These are phyloP conservation scores for Medicago ruthenica DNA, from an alignment of 306 rosid genomes.

Conservation along the genomic window DNA sequence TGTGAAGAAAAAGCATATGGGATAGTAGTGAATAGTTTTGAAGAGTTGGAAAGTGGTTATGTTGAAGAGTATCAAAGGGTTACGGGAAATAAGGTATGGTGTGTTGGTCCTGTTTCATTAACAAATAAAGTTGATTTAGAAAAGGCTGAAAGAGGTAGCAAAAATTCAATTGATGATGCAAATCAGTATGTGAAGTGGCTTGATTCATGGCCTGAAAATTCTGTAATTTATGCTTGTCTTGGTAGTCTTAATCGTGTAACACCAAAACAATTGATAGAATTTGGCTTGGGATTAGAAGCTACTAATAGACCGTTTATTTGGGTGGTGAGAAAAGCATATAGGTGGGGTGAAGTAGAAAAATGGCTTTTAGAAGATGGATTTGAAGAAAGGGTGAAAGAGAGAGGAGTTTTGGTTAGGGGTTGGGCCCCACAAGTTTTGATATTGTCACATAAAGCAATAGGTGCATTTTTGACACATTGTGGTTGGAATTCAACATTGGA, in stretches of 20 bases:
- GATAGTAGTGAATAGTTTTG: slow-evolving; percentile 53
- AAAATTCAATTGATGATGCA: not conserved
- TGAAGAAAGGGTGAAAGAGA: slow-evolving; percentile 56
- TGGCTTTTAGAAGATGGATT: slow-evolving; percentile 48
- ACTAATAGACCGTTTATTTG: slow-evolving; percentile 67
- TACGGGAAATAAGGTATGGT: slow-evolving; percentile 45
- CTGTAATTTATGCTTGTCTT: slow-evolving; percentile 60
- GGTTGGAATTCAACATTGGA: slow-evolving; percentile 73
- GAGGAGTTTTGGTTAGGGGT: slow-evolving; percentile 57
- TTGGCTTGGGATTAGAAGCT: slow-evolving; percentile 65
- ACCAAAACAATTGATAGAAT: slow-evolving; percentile 51
- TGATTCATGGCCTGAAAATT: slow-evolving; percentile 48
- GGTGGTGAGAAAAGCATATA: slow-evolving; percentile 56
- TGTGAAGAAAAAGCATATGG: slow-evolving; percentile 44
- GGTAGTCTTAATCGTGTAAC: slow-evolving; percentile 57
- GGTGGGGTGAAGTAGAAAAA: slow-evolving; percentile 38
- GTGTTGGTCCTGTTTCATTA: slow-evolving; percentile 60
- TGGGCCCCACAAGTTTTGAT: slow-evolving; percentile 68
- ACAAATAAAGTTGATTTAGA: slow-evolving; percentile 43
- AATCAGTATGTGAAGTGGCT: slow-evolving; percentile 57
- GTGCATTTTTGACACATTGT: slow-evolving; percentile 66
- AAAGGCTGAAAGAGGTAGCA: slow-evolving; percentile 54
- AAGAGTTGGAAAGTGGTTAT: slow-evolving; percentile 52
- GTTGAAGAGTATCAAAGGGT: slow-evolving; percentile 31
- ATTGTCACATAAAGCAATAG: slow-evolving; percentile 54